Conservation (phyloP, 768 basidiomycete species). For the Roridomyces roridus region DNA sequence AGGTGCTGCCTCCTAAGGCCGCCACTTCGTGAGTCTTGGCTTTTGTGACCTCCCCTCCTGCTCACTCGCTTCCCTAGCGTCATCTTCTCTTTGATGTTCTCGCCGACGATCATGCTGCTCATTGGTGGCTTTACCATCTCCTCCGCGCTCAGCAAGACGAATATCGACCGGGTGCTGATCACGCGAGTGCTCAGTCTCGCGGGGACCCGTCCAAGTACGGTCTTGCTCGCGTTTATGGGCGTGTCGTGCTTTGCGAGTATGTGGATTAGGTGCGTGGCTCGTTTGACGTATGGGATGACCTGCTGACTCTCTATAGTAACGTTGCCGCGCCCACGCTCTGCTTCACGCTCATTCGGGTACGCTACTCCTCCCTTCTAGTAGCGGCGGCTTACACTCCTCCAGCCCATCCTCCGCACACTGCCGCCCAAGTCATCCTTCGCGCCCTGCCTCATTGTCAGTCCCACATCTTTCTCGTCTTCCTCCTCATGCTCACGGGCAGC, state of each 20-base stretch:
- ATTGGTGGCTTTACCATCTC: conserved; percentile 98
- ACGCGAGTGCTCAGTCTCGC: conserved; percentile 91
- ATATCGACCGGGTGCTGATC: conserved; percentile 91
- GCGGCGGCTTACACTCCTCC: conserved; percentile 4
- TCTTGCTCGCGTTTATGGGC: conserved; percentile 92
- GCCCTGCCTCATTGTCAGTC: conserved; percentile 86
- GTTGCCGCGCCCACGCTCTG: conserved; percentile 98
- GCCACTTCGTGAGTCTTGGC: conserved; percentile 75
- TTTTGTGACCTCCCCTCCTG: not conserved
- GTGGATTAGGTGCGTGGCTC: too few species aligned
- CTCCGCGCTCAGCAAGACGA: conserved; percentile 93
- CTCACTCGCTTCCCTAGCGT: conserved; percentile 53
- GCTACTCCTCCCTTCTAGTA: conserved; percentile 31
- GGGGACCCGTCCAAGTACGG: conserved; percentile 84
- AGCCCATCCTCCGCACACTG: conserved; percentile 94
- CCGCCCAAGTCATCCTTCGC: conserved; percentile 87
- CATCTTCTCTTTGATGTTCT: conserved; percentile 95
- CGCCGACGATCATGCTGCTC: conserved; percentile 97
- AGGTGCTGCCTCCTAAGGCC: conserved; percentile 61
- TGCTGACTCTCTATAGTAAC: too few species aligned
- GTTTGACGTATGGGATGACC: too few species aligned
- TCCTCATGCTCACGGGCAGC: not conserved
- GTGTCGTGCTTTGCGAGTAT: conserved; percentile 98
- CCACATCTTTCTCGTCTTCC: not conserved
- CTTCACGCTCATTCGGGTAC: conserved; percentile 92